These are phyloP conservation scores for Tripterygium wilfordii DNA, from an alignment of 177 flowering plant genomes.

Conservation along the genomic window DNA sequence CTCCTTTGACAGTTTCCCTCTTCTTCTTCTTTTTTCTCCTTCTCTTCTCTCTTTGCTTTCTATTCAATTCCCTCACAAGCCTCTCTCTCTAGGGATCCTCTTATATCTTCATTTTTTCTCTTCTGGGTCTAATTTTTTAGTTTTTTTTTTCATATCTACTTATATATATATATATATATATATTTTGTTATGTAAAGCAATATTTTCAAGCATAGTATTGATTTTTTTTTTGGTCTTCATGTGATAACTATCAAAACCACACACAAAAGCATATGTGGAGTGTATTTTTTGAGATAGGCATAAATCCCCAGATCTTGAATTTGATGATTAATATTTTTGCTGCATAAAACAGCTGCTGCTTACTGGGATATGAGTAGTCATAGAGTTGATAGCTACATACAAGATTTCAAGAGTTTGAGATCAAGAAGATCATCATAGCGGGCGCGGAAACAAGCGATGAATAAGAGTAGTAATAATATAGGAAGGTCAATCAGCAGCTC, in stretches of 20 bases:
- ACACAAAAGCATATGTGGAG: no score
- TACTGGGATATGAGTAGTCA: constrained; percentile 12
- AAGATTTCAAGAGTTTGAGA: constrained; percentile 8
- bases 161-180: background rate
- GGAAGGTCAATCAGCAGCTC: constrained; percentile 57
- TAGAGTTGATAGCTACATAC: constrained; percentile 1
- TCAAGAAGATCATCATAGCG: constrained; percentile 7
- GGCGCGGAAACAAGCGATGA: constrained; percentile 24
- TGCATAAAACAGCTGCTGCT: background rate
- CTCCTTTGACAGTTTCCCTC: constrained; percentile 33
- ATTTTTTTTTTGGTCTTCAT: constrained; percentile 1
- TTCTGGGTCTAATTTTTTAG: constrained; percentile 12
- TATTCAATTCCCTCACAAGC: constrained; percentile 9
- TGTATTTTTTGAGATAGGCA: no score
- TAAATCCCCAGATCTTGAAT: constrained; percentile 10
- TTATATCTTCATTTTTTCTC: constrained; percentile 6
- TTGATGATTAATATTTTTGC: background rate
- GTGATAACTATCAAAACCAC: no score
- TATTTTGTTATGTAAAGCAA: background rate
- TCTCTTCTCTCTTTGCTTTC: constrained; percentile 8
- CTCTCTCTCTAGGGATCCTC: background rate
- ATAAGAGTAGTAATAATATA: constrained; percentile 39
- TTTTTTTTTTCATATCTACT: constrained; percentile 1
- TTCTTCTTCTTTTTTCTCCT: constrained; percentile 13
- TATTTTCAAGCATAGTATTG: background rate